These are phyloP conservation scores for Chalciporus piperatoides DNA, from an alignment of 1,284 basidiomycete species.

Conservation along the genomic window DNA sequence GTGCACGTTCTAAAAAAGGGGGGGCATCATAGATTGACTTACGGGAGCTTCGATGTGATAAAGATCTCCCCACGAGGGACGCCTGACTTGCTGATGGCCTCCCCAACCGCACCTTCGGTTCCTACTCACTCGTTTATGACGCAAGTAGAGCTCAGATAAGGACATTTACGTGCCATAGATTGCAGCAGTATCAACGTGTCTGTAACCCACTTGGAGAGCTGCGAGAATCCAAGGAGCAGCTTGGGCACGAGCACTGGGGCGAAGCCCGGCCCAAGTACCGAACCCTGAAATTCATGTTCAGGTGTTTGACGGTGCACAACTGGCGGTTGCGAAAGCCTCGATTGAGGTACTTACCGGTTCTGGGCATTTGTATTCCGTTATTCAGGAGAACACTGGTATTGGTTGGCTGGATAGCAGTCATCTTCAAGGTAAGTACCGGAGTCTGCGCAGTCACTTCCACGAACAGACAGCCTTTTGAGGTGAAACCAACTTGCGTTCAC, in stretches of 20 bases:
- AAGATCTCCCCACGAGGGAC: constrained; percentile 38
- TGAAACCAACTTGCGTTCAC: too few species aligned
- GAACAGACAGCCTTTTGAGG: not conserved
- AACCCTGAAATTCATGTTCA: constrained; percentile 1
- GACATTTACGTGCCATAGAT: constrained; percentile 3
- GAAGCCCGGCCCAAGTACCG: constrained; percentile 1
- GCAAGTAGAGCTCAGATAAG: not conserved
- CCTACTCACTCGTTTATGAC: constrained; percentile 3
- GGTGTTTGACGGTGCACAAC: not conserved
- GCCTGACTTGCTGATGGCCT: constrained; percentile 36
- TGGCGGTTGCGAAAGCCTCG: not conserved
- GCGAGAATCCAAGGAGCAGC: constrained; percentile 5
- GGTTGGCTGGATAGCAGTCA: not conserved
- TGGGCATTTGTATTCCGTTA: constrained; percentile 4
- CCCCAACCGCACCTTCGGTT: constrained; percentile 38
- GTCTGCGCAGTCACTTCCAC: not conserved
- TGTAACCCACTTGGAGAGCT: constrained; percentile 10
- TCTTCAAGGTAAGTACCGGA: not conserved
- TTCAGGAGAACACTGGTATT: not conserved
- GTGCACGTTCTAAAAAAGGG: not conserved
- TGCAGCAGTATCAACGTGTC: constrained; percentile 11
- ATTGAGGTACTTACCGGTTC: constrained; percentile 2
- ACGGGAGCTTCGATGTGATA: constrained; percentile 41
- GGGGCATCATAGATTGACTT: constrained; percentile 16
- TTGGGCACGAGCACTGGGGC: not conserved